phyloP scores from a whole-genome alignment of 2,329 filamentous ascomycete species.

The Leptosphaerulina australis region DNA sequence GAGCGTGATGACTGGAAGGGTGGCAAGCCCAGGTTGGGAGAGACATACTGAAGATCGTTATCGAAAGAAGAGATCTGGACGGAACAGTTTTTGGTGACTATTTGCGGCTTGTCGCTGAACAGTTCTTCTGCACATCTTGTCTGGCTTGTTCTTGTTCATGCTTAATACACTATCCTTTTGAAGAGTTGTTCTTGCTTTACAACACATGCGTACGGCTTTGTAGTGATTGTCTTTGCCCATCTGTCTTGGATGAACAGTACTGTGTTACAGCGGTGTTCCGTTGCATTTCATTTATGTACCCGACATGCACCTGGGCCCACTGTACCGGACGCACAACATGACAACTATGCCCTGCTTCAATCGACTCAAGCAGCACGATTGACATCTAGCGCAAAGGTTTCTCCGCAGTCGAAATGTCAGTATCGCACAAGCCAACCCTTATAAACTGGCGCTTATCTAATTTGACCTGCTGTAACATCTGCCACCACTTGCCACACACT shows the following conservation, averaged over 20 bases:
- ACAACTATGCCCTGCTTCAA: no score
- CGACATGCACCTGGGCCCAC: no score
- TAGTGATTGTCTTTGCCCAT: not conserved
- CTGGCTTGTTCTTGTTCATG: not conserved
- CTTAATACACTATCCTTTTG: not conserved
- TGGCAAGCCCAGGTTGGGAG: constrained; percentile 66
- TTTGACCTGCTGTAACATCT: no score
- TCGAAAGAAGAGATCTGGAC: not conserved
- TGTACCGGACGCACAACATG: no score
- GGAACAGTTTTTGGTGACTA: not conserved
- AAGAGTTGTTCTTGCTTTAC: not conserved
- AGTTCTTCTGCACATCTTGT: not conserved
- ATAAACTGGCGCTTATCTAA: no score
- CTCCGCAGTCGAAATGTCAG: no score
- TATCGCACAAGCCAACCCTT: no score
- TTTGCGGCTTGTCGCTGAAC: not conserved
- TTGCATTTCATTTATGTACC: no score
- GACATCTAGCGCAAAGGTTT: no score
- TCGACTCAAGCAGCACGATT: no score
- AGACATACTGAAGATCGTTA: constrained; percentile 39
- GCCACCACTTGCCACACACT: no score
- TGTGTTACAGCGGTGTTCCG: no score
- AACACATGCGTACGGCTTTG: not conserved
- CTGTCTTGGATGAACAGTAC: not conserved
- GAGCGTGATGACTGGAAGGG: constrained; percentile 83